phyloP scores from a whole-genome alignment of 2,329 filamentous ascomycete genomes.

The Ophiognomonia clavigignenti-juglandacearum region DNA sequence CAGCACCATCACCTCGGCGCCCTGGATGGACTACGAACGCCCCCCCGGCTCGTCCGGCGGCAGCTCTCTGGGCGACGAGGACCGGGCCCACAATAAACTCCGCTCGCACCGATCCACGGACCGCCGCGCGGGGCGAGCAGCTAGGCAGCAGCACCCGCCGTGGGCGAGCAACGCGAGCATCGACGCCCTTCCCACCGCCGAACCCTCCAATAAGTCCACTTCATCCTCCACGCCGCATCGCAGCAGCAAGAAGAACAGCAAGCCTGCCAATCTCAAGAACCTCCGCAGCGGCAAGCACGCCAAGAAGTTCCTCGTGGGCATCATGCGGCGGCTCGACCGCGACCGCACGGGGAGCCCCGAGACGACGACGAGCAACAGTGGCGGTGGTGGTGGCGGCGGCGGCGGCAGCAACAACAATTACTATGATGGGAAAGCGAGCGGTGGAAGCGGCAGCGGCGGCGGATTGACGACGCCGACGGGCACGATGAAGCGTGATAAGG shows the following conservation, averaged over 20 bases:
- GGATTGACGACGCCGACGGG: slow-evolving; percentile 11
- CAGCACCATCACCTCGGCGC: slow-evolving; percentile 21
- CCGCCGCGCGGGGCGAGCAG: slow-evolving; percentile 5
- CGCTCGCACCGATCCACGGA: slow-evolving; percentile 6
- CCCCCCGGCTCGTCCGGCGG: slow-evolving; percentile 45
- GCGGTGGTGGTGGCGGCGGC: too few relatives aligned
- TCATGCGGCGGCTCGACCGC: slow-evolving; percentile 30
- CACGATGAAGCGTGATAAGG: slow-evolving; percentile 21
- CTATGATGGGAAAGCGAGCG: not conserved
- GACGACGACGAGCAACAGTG: not conserved
- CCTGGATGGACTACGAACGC: slow-evolving; percentile 31
- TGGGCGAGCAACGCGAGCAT: too few relatives aligned
- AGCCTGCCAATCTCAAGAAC: slow-evolving; percentile 3
- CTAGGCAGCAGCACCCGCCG: not conserved
- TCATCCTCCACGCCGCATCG: not conserved
- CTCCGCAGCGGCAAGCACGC: slow-evolving; percentile 34
- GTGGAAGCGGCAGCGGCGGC: not conserved
- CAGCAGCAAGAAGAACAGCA: not conserved
- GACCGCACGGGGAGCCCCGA: slow-evolving; percentile 23
- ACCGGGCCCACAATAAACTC: slow-evolving; percentile 27
- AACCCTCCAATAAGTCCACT: not conserved
- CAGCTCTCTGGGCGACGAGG: slow-evolving; percentile 37
- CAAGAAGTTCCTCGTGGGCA: slow-evolving; percentile 36
- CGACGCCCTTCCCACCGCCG: too few relatives aligned
- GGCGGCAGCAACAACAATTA: too few relatives aligned